phyloP scores from a whole-genome alignment of 228 moss, liverwort and hornwort species.

The Sphagnum fallax region DNA sequence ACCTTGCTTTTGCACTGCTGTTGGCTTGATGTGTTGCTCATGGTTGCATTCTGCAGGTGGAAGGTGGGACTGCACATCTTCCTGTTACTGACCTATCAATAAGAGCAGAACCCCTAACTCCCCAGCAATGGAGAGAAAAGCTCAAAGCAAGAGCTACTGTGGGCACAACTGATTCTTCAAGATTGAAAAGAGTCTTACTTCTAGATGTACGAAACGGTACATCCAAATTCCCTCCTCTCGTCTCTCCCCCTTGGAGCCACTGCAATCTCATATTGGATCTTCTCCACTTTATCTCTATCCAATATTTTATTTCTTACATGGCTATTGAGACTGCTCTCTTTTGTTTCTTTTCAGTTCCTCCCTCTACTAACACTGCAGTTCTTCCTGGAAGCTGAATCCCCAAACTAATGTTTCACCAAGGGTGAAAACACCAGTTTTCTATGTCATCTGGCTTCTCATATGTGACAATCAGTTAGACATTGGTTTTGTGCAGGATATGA shows the following conservation, averaged over 20 bases:
- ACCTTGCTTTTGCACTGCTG: no score
- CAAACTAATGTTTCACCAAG: no score
- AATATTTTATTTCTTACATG: no score
- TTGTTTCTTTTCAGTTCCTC: no score
- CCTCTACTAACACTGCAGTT: no score
- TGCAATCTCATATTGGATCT: no score
- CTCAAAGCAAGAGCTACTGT: conserved; percentile 39
- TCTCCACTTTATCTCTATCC: no score
- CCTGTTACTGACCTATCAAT: conserved; percentile 68
- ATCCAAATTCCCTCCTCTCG: neutral
- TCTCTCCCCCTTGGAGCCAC: neutral
- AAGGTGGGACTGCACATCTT: conserved; percentile 64
- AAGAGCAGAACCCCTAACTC: conserved; percentile 76
- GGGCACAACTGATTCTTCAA: conserved; percentile 7
- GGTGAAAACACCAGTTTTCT: no score
- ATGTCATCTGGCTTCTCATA: no score
- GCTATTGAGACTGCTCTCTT: no score
- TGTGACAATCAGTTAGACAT: no score
- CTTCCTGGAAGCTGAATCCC: no score
- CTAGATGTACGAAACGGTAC: conserved; percentile 95
- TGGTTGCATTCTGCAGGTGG: conserved; percentile 34
- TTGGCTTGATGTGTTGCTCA: neutral
- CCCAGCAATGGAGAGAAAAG: conserved; percentile 71
- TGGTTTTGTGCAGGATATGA: conserved; percentile 66
- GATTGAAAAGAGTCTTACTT: conserved; percentile 51